Evolutionary conservation across 192 early-diverging fungal genomes (phyloP).

Genomic region (Pilobolus umbonatus): DNA sequence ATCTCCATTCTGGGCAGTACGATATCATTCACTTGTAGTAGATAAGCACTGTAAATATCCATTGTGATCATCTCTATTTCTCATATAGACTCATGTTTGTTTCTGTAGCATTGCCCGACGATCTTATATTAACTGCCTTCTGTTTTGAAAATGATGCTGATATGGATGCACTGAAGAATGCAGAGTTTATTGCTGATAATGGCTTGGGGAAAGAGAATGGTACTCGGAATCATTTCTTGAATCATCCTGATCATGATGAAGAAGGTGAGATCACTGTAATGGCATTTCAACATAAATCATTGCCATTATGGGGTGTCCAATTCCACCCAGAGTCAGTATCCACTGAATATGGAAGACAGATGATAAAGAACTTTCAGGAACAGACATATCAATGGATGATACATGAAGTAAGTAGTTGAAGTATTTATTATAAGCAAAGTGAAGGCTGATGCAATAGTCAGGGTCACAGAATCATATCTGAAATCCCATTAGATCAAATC

Average conservation of each 20-base stretch:
- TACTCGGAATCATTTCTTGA: conserved; percentile 20
- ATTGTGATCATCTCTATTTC: neutral
- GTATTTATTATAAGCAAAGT: no score
- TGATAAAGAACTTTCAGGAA: conserved; percentile 71
- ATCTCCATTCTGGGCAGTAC: conserved; percentile 65
- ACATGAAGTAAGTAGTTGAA: conserved; percentile 3
- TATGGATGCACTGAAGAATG: conserved; percentile 23
- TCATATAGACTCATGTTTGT: neutral
- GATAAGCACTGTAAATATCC: conserved; percentile 41
- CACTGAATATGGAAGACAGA: conserved; percentile 65
- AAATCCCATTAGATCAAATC: no score
- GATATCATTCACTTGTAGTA: conserved; percentile 90
- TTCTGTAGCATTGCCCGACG: conserved; percentile 49
- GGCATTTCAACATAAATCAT: conserved; percentile 66
- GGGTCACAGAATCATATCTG: no score
- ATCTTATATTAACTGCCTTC: conserved; percentile 61
- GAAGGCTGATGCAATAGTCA: no score
- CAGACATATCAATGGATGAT: conserved; percentile 43
- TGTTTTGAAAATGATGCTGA: conserved; percentile 42
- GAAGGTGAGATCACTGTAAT: conserved; percentile 55
- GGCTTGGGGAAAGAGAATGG: conserved; percentile 6
- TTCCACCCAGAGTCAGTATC: conserved; percentile 97
- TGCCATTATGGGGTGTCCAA: conserved; percentile 86
- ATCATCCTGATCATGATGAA: neutral
- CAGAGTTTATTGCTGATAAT: conserved; percentile 15